Evolutionary conservation across 1,284 basidiomycete species (phyloP), one percentile per base, ranked within the genome.

Genomic region (Melampsora americana): DNA sequence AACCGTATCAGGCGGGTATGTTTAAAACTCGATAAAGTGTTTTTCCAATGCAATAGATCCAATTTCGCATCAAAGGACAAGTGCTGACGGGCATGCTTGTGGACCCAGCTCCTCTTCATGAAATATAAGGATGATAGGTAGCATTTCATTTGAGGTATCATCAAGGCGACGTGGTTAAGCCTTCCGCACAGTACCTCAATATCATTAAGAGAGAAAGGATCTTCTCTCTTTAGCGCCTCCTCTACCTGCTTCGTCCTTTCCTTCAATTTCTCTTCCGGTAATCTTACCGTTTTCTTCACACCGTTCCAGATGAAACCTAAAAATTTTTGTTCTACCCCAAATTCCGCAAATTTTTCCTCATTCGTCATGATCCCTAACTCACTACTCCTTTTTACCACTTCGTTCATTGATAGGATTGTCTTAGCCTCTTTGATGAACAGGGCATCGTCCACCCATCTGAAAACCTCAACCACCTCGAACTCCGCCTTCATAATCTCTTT

Each of bases 291-390:
- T 20, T 67, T 67, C 26, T 48, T 30, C 5, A 30, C 12, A 1
- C 66, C 66, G n/a, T 67, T 67, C 66, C 66, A 67, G n/a, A 12
- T 35, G 23, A 62, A 62, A 28, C 60, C 60, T 16, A 62, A 32
- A n/a, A 62, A 62, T 28, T 62, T 62, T 35, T 62, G 60, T 28
- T 62, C 60, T 62, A 9, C 11, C 14, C 7, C 20, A 20, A 62
- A 62, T 62, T 62, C 60, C n/a, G n/a, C n/a, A n/a, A n/a, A n/a
- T n/a, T n/a, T n/a, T n/a, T 64, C 44, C 16, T 20, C 44, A 42
- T 35, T 64, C 6, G 61, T 64, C 30, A 64, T 4, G 11, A 64
- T 42, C 7, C 28, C 61, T 11, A 64, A 18, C 23, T 35, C 7
- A 7, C 12, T 64, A 3, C 35, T 39, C 18, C 44, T 35, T 11